phyloP scores from a whole-genome alignment of 1,139 yeast genomes.

The Sugiyamaella pinicola region DNA sequence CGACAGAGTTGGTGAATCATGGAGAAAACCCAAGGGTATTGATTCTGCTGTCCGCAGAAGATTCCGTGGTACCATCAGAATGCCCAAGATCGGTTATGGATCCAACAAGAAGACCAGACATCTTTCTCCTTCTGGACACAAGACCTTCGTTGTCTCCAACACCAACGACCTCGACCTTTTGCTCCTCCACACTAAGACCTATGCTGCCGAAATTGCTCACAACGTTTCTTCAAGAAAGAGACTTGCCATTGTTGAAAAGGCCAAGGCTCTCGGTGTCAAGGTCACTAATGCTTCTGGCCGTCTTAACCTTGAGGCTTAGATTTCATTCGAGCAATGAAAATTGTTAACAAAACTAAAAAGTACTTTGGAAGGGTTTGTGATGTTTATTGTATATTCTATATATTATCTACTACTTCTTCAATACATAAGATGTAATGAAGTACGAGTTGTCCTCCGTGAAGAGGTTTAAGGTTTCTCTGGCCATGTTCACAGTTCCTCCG shows the following conservation, averaged over 20 bases:
- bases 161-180: constrained; percentile 90
- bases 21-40: constrained; percentile 99
- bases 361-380: constrained; percentile 14
- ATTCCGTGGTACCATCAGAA: constrained; percentile 99
- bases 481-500: too few species aligned
- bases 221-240: constrained; percentile 98
- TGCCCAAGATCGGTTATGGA: constrained; percentile 99
- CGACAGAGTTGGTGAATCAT: constrained; percentile 96
- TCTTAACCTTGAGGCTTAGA: constrained; percentile 93
- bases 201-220: constrained; percentile 99
- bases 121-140: constrained; percentile 97
- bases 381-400: constrained; percentile 19
- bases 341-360: constrained; percentile 12
- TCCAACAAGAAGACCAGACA: constrained; percentile 98
- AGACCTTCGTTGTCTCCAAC: constrained; percentile 93
- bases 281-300: constrained; percentile 99
- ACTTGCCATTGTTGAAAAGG: constrained; percentile 93
- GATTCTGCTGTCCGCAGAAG: constrained; percentile 99
- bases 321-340: constrained; percentile 6
- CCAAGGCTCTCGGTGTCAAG: constrained; percentile 97
- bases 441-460: neutral
- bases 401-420: constrained; percentile 20
- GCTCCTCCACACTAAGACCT: constrained; percentile 95
- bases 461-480: too few species aligned
- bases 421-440: constrained; percentile 18